Conservation (phyloP, 78 protist genomes). For the Tieghemostelium lacteum region DNA sequence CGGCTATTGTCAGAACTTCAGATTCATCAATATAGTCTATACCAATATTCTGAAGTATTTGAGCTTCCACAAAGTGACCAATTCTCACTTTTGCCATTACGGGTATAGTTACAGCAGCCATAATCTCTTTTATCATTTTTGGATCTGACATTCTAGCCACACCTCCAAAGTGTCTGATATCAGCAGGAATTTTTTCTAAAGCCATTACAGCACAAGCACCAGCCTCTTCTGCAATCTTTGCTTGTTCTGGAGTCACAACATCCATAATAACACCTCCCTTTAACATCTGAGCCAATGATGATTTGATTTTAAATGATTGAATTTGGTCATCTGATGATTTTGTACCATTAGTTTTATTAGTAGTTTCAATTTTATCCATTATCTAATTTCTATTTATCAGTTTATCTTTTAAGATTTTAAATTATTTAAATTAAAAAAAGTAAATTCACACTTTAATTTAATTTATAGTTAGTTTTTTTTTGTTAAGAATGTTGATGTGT, state of each 20-base stretch:
- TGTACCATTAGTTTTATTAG: not conserved
- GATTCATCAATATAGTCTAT: slow-evolving; percentile 97
- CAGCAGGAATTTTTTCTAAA: slow-evolving; percentile 97
- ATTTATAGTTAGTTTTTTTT: no score
- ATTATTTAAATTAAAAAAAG: no score
- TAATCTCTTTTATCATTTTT: slow-evolving; percentile 90
- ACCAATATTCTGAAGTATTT: slow-evolving; percentile 91
- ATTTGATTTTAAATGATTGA: slow-evolving; percentile 80
- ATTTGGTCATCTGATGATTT: no score
- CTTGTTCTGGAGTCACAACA: slow-evolving; percentile 96
- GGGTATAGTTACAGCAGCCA: slow-evolving; percentile 93
- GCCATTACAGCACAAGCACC: slow-evolving; percentile 98
- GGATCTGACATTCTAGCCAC: slow-evolving; percentile 97
- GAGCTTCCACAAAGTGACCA: slow-evolving; percentile 98
- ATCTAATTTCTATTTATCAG: not conserved
- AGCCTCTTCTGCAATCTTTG: slow-evolving; percentile 96
- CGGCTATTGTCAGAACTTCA: slow-evolving; percentile 96
- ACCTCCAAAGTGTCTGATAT: slow-evolving; percentile 96
- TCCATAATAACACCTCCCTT: slow-evolving; percentile 98
- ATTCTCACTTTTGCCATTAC: slow-evolving; percentile 97
- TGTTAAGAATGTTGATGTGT: no score
- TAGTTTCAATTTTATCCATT: not conserved
- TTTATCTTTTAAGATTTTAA: not conserved
- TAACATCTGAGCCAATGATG: slow-evolving; percentile 95
- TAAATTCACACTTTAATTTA: no score